Evolutionary conservation across 768 basidiomycete genomes (phyloP).

Genomic region (Filobasidium floriforme): DNA sequence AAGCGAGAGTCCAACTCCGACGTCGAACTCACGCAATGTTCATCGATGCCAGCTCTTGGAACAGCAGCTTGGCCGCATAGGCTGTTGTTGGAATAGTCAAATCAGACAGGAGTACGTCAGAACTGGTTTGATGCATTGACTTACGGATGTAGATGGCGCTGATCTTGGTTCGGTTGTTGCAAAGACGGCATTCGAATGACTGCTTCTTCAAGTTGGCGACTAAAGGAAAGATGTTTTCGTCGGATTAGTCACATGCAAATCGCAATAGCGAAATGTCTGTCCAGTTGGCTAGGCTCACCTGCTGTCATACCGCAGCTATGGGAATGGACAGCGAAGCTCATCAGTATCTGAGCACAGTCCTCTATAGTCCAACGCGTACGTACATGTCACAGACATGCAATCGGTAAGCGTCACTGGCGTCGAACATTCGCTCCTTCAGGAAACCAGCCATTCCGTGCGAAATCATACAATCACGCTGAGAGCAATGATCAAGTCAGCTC

Average conservation of each 20-base stretch:
- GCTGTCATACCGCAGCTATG: constrained; percentile 86
- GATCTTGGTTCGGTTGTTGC: constrained; percentile 92
- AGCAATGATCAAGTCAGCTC: not conserved
- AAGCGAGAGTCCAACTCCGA: not conserved
- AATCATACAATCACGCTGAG: constrained; percentile 91
- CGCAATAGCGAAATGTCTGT: not conserved
- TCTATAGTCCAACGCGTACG: constrained; percentile 41
- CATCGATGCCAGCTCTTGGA: constrained; percentile 58
- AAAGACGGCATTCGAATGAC: constrained; percentile 95
- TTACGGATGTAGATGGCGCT: constrained; percentile 53
- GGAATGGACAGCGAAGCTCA: constrained; percentile 2
- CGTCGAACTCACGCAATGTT: constrained; percentile 22
- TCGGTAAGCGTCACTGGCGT: constrained; percentile 63
- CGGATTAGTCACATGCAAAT: not conserved
- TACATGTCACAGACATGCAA: constrained; percentile 94
- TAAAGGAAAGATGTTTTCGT: not conserved
- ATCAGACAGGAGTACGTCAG: constrained; percentile 28
- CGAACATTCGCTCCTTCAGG: constrained; percentile 81
- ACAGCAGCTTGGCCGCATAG: constrained; percentile 90
- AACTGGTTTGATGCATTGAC: not conserved
- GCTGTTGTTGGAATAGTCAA: constrained; percentile 56
- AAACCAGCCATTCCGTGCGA: constrained; percentile 98
- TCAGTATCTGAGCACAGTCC: not conserved
- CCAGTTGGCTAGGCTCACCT: constrained; percentile 46
- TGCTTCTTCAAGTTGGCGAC: constrained; percentile 98